Evolutionary conservation across 2,329 filamentous ascomycete genomes (phyloP), one percentile per base, ranked within the genome.

Genomic region (Sphaceloma murrayae): DNA sequence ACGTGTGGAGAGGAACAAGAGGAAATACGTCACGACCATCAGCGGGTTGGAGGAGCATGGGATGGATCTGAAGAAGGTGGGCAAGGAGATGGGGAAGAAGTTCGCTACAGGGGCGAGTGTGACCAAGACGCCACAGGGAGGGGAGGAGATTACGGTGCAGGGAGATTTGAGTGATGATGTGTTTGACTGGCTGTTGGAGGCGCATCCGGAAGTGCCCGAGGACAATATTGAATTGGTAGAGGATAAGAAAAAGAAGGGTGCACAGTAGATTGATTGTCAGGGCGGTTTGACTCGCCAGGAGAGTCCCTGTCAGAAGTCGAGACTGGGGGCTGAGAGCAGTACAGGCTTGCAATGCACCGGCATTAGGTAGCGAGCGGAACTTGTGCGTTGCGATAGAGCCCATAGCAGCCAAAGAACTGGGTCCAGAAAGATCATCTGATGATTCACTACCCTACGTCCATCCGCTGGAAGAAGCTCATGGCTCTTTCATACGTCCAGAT

Each of bases 1-100:
- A 75, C 85, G 91, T 18, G 91, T 98, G 56, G 91, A 96, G 72
- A 80, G 91, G 51, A 96, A 94, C 67, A 98, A 98, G 74, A 79
- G 91, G 59, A 98, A 98, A 69, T 93, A 80, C 61, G 88, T 98
- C 45, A 98, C 91, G 1, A 82, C 88, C 11, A 80, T 98, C n/a
- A 78, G 78, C 5, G 91, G 91, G 0, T 72, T 98, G 14, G 91
- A 98, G 63, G 79, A 82, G 0, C 94, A 95, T 58, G 86, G 86
- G 0, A 65, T 96, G 31, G 89, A 96, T 46, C 74, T 95, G 58
- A 98, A 98, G 67, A 96, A 95, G 69, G 73, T 94, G 5, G 53
- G 55, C 2, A 96, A 96, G 71, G 91, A 96, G 58, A 80, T 96
- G 54, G 91, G 91, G 51, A 98, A 96, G 76, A 96, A 95, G 67